Conservation (phyloP, 2,329 filamentous ascomycete species). For the Scortechinia acanthostroma region DNA sequence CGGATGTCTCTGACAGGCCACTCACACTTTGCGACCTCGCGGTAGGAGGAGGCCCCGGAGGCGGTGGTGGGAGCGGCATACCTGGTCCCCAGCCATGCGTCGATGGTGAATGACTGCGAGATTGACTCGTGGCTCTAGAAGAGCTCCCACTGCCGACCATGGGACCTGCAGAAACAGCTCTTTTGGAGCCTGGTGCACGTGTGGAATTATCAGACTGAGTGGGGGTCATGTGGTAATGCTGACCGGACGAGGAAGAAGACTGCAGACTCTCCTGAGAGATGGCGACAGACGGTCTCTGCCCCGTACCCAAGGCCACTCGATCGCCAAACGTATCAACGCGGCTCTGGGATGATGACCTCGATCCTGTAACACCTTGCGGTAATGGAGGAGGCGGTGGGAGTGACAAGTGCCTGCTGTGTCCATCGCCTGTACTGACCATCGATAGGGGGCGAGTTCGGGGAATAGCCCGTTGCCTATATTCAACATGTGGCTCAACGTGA, state of each 20-base stretch:
- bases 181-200: slow-evolving; percentile 26
- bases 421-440: slow-evolving; percentile 1
- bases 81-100: slow-evolving; percentile 27
- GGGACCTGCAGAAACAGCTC: slow-evolving; percentile 33
- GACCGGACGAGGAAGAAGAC: too few relatives aligned
- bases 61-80: slow-evolving; percentile 35
- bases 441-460: neutral
- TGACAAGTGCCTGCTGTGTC: slow-evolving; percentile 3
- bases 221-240: too few relatives aligned
- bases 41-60: slow-evolving; percentile 31
- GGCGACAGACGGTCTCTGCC: neutral
- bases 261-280: neutral
- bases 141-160: slow-evolving; percentile 20
- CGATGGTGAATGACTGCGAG: slow-evolving; percentile 20
- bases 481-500: neutral
- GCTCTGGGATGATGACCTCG: neutral
- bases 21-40: slow-evolving; percentile 27
- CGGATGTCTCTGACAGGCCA: slow-evolving; percentile 17
- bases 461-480: neutral
- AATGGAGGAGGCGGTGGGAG: slow-evolving; percentile 4
- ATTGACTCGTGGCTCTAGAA: slow-evolving; percentile 19
- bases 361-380: slow-evolving; percentile 7
- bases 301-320: too few relatives aligned
- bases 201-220: too few relatives aligned
- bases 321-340: neutral